A percentile compares a stretch with the other conserved stretches of the same genome.
phyloP scores from a whole-genome alignment of 2,329 filamentous ascomycete genomes.

The Ceratocystis variospora region DNA sequence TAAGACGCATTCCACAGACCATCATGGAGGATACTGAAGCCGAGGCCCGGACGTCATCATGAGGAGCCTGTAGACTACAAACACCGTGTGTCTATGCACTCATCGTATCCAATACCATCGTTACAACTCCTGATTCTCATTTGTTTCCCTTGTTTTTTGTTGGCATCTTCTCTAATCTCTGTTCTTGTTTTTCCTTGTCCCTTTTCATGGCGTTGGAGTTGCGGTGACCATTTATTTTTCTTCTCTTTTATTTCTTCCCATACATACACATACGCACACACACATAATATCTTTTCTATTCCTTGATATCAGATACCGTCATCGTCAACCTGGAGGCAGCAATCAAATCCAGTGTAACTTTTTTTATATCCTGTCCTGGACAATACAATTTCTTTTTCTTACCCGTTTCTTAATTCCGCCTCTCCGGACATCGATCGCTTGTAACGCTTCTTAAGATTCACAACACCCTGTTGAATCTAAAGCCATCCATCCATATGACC shows the following conservation, averaged over 20 bases:
- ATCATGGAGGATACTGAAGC: slow-evolving; percentile 5
- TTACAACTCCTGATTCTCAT: neutral
- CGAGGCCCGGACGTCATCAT: neutral
- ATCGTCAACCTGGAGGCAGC: neutral
- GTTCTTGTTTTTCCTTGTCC: neutral
- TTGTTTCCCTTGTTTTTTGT: neutral
- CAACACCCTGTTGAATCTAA: neutral
- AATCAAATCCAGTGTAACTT: neutral
- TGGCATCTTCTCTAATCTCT: neutral
- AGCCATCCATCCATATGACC: no score
- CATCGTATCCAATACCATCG: neutral
- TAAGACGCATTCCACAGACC: slow-evolving; percentile 2
- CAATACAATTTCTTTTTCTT: neutral
- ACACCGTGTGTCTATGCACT: neutral
- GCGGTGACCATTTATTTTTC: neutral
- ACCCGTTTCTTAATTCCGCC: neutral
- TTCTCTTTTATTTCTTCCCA: neutral
- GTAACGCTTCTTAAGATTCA: no score
- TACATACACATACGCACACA: no score
- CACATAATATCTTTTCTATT: neutral
- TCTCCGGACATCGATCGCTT: no score
- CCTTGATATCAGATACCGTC: neutral
- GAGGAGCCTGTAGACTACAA: neutral
- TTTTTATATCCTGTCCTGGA: neutral
- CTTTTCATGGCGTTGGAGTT: slow-evolving; percentile 4